These are phyloP conservation scores for Dendrobium huoshanense DNA, from an alignment of 106 monocot genomes.

Conservation along the genomic window DNA sequence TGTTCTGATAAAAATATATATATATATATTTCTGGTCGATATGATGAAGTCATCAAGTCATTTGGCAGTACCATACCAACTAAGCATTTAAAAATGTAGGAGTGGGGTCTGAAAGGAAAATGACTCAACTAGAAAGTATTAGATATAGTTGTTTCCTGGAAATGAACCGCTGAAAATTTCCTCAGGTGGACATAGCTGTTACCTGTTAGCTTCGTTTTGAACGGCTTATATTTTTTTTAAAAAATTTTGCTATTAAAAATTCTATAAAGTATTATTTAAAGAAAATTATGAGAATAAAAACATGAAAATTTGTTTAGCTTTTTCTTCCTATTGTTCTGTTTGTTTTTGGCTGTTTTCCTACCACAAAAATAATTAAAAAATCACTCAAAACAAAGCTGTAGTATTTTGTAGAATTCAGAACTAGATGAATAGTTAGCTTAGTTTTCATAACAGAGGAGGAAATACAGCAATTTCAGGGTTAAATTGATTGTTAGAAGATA, in stretches of 20 bases:
- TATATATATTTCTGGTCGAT: neutral
- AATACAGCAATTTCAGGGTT: too few relatives aligned
- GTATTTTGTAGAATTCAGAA: too few relatives aligned
- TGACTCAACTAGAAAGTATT: neutral
- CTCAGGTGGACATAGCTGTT: neutral
- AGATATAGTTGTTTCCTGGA: neutral
- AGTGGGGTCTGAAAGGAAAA: neutral
- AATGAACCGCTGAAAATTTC: neutral
- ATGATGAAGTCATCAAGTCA: neutral
- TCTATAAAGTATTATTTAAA: too few relatives aligned
- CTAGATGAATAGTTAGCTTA: too few relatives aligned
- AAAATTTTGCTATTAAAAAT: too few relatives aligned
- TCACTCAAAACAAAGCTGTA: too few relatives aligned
- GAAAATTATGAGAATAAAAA: neutral
- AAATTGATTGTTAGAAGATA: too few relatives aligned
- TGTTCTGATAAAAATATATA: neutral
- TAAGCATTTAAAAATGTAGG: neutral
- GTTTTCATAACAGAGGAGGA: too few relatives aligned
- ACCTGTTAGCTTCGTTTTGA: neutral
- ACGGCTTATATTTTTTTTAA: neutral
- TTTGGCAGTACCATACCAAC: neutral
- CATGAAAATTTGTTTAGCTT: neutral
- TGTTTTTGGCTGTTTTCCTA: too few relatives aligned
- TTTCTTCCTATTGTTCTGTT: too few relatives aligned
- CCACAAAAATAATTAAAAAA: too few relatives aligned